These are phyloP conservation scores for Chlorella sorokiniana DNA, from an alignment of 139 green algal genomes.

Conservation along the genomic window DNA sequence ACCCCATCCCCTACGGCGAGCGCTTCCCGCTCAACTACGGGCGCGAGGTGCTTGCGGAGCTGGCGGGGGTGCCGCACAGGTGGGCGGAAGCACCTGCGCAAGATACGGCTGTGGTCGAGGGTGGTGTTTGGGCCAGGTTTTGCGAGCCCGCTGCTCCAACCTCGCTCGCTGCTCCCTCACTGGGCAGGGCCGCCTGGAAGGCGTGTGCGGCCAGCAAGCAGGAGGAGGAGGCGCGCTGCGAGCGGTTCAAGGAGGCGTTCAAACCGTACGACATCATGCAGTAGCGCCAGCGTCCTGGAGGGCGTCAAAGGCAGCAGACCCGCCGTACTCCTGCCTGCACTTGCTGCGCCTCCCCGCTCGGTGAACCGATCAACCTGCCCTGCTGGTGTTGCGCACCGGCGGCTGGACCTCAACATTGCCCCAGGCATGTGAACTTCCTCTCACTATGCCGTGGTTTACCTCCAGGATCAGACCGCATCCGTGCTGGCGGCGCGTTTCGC, in stretches of 20 bases:
- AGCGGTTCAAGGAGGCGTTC: constrained; percentile 83
- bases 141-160: neutral
- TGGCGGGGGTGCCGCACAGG: constrained; percentile 60
- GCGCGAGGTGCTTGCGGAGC: constrained; percentile 72
- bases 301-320: no score
- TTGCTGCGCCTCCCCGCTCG: no score
- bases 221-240: constrained; percentile 67
- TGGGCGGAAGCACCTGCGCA: neutral
- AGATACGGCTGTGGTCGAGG: no score
- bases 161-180: neutral
- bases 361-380: no score
- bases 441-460: no score
- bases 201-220: constrained; percentile 48
- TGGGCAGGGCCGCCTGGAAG: constrained; percentile 83
- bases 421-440: no score
- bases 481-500: no score
- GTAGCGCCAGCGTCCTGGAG: neutral
- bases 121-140: neutral
- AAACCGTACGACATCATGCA: constrained; percentile 74
- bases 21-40: constrained; percentile 80
- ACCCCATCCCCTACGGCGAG: constrained; percentile 69
- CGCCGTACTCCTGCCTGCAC: no score
- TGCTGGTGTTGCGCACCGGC: no score
- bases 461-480: no score
- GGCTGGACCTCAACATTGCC: no score